A percentile compares a stretch with the other conserved stretches of the same genome.
Conservation (phyloP, 495 filamentous ascomycete species). For the Podospora appendiculata region DNA sequence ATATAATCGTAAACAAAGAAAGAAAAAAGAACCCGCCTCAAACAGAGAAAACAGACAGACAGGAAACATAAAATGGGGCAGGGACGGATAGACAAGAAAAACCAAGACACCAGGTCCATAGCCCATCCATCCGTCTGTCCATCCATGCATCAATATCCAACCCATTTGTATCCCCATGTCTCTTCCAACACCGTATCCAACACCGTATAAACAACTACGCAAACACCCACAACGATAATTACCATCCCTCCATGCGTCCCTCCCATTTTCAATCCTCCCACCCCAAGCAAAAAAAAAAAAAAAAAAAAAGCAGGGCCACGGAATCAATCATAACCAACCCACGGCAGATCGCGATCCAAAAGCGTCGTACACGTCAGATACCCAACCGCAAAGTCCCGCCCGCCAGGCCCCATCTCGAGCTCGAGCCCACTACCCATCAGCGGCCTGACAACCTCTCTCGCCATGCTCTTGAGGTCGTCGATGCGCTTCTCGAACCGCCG, state of each 20-base stretch:
- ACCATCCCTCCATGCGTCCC: neutral
- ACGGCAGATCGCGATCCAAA: constrained; percentile 72
- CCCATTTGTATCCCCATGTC: neutral
- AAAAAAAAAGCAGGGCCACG: neutral
- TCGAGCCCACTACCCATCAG: constrained; percentile 79
- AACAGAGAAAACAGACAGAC: neutral
- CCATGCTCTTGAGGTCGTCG: constrained; percentile 78
- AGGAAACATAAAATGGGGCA: neutral
- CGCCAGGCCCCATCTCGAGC: constrained; percentile 45
- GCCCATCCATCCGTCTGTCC: neutral
- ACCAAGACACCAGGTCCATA: neutral
- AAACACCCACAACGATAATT: neutral
- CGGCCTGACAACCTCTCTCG: constrained; percentile 74
- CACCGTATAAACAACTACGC: neutral
- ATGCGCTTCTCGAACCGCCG: constrained; percentile 76
- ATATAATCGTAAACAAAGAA: neutral
- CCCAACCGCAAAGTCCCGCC: constrained; percentile 27
- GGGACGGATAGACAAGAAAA: neutral
- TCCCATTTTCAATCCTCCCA: neutral
- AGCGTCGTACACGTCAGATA: constrained; percentile 80
- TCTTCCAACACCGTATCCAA: too few species aligned
- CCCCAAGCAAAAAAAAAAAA: neutral
- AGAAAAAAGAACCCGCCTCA: neutral
- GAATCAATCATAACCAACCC: constrained; percentile 38
- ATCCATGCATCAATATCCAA: neutral